phyloP scores from a whole-genome alignment of 2,329 filamentous ascomycete genomes.

The Aspergillus hortae region DNA sequence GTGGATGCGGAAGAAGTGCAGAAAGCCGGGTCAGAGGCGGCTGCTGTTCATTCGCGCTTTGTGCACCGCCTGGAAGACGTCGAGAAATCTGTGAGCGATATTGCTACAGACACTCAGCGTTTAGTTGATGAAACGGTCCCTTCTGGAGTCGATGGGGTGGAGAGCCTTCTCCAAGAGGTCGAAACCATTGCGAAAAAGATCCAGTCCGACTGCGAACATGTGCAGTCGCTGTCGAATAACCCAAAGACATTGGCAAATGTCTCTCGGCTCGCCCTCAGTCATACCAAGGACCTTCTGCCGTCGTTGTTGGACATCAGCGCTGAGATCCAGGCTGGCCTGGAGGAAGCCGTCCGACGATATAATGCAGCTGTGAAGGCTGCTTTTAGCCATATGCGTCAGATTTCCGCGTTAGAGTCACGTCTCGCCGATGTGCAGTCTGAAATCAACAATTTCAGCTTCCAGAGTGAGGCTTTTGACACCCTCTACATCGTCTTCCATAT shows the following conservation, averaged over 20 bases:
- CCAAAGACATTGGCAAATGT: slow-evolving; percentile 61
- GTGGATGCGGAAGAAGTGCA: slow-evolving; percentile 70
- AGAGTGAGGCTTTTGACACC: slow-evolving; percentile 77
- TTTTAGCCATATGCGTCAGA: slow-evolving; percentile 72
- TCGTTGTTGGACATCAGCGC: slow-evolving; percentile 54
- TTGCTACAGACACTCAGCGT: slow-evolving; percentile 54
- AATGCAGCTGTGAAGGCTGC: slow-evolving; percentile 65
- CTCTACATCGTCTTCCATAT: slow-evolving; percentile 77
- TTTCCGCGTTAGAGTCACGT: slow-evolving; percentile 74
- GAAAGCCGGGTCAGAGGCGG: slow-evolving; percentile 65
- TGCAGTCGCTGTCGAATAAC: slow-evolving; percentile 64
- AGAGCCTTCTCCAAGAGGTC: slow-evolving; percentile 75
- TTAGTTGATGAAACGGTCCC: slow-evolving; percentile 40
- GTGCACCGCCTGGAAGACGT: slow-evolving; percentile 58
- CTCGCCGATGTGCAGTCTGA: slow-evolving; percentile 70
- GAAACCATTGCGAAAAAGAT: slow-evolving; percentile 84
- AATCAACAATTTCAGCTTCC: slow-evolving; percentile 68
- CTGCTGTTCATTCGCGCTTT: slow-evolving; percentile 58
- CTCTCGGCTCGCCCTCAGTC: slow-evolving; percentile 61
- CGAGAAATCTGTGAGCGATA: slow-evolving; percentile 56
- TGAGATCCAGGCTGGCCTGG: slow-evolving; percentile 52
- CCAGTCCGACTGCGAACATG: slow-evolving; percentile 76
- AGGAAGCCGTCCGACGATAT: slow-evolving; percentile 57
- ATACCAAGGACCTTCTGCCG: slow-evolving; percentile 62
- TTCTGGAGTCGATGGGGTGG: slow-evolving; percentile 61